A percentile compares a stretch with the other conserved stretches of the same genome.
Conservation (phyloP, 2,329 filamentous ascomycete genomes). For the Oidium heveae region DNA sequence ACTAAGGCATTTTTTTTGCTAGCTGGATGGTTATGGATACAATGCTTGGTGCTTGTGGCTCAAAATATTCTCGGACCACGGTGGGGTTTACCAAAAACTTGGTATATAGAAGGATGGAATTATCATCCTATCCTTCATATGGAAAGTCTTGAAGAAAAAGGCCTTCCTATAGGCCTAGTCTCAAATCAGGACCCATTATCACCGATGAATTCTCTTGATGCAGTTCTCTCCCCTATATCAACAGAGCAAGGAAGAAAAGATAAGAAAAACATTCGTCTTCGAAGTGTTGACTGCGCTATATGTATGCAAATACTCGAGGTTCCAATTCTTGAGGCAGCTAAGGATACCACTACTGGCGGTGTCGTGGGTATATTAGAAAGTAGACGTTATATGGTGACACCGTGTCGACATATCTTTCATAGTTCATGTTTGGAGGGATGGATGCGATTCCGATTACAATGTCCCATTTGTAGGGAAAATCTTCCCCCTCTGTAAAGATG, state of each 20-base stretch:
- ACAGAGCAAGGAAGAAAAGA: not conserved
- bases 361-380: slow-evolving; percentile 49
- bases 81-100: slow-evolving; percentile 52
- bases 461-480: slow-evolving; percentile 80
- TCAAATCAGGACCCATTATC: slow-evolving; percentile 9
- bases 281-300: slow-evolving; percentile 73
- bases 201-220: slow-evolving; percentile 2
- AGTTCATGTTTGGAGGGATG: slow-evolving; percentile 77
- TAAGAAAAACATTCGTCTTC: slow-evolving; percentile 18
- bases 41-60: slow-evolving; percentile 50
- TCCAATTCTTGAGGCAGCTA: slow-evolving; percentile 42
- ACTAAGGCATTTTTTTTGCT: slow-evolving; percentile 36
- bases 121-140: slow-evolving; percentile 79
- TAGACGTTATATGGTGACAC: slow-evolving; percentile 86
- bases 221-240: too few relatives aligned
- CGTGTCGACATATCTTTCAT: slow-evolving; percentile 90
- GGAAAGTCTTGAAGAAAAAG: slow-evolving; percentile 56
- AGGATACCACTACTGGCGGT: slow-evolving; percentile 20
- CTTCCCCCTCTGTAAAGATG: slow-evolving; percentile 46
- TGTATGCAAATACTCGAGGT: slow-evolving; percentile 84
- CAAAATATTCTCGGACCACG: slow-evolving; percentile 73
- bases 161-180: slow-evolving; percentile 52
- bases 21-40: slow-evolving; percentile 63
- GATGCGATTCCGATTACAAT: slow-evolving; percentile 84
- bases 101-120: slow-evolving; percentile 60